Evolutionary conservation across 192 early-diverging fungal genomes (phyloP).

Genomic region (Chytriomyces confervae): DNA sequence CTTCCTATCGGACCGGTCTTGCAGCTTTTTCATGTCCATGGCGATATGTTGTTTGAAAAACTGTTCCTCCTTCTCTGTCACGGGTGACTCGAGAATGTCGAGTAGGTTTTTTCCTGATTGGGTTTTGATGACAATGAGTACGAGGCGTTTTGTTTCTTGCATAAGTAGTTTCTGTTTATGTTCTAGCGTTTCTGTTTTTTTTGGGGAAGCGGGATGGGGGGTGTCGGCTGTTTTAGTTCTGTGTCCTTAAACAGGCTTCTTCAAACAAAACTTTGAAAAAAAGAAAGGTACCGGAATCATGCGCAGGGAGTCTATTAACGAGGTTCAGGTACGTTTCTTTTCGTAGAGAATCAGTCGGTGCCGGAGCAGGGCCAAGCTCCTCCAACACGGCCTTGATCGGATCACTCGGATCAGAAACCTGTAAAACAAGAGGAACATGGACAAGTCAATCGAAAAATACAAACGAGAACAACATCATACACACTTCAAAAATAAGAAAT

Average conservation of each 20-base stretch:
- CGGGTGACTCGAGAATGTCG: conserved; percentile 80
- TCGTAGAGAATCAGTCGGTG: conserved; percentile 26
- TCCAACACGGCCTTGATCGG: conserved; percentile 52
- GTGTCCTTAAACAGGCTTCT: neutral
- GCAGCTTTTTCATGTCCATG: conserved; percentile 30
- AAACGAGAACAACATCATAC: conserved; percentile 7
- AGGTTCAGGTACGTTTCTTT: conserved; percentile 70
- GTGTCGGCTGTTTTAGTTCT: neutral
- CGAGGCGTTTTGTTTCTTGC: conserved; percentile 88
- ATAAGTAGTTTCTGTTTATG: conserved; percentile 68
- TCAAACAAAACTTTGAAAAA: neutral
- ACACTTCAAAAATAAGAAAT: neutral
- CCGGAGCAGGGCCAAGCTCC: conserved; percentile 51
- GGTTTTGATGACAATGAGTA: conserved; percentile 83
- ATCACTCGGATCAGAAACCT: conserved; percentile 46
- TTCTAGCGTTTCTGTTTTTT: conserved; percentile 40
- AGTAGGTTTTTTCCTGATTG: conserved; percentile 82
- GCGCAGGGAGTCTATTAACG: conserved; percentile 70
- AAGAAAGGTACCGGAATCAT: neutral
- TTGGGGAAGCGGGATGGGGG: conserved; percentile 32
- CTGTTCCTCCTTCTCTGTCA: conserved; percentile 78
- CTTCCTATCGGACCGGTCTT: conserved; percentile 17
- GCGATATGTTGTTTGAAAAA: conserved; percentile 38
- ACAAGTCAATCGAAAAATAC: neutral
- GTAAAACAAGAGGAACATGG: neutral